Evolutionary conservation across 257 asterid species (phyloP), one percentile per base, ranked within the genome.

Genomic region (Anisodus acutangulus): DNA sequence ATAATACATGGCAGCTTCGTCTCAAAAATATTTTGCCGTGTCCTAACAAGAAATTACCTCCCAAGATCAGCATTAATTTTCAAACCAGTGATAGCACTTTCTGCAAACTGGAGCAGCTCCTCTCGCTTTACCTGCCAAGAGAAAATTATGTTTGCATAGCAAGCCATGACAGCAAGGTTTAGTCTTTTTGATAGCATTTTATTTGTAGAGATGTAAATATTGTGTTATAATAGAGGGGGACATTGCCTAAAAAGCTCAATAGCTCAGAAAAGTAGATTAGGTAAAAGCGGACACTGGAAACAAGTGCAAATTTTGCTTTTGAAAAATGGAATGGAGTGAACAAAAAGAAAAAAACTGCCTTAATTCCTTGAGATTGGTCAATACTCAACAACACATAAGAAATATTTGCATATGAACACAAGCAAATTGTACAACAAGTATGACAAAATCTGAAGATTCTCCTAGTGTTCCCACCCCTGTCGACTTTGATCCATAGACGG

Each of bases 41-140:
- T 22, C 26, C 70, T 59, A 47, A 63, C 12, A 51, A 76, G 81
- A 76, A 76, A 76, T 51, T 86, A 96, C 99, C 99, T 94, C 87
- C 90, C 90, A 68, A 91, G 82, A 72, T 92, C 98, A 49, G 97
- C 97, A 91, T 93, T 96, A 83, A 90, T 83, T 92, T 96, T 96
- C 92, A 96, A 85, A 62, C 99, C 99, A 83, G 98, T 94, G 83
- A 96, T 93, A 49, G 99, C 98, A 85, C 93, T 97, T 92, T 96
- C 99, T 39, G 95, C 95, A 88, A 96, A 96, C 90, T 93, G 98
- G 86, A 96, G 98, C 90, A 96, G 88, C 86, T 96, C 99, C 69
- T 96, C 99, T 87, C 97, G 88, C 91, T 96, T 96, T 88, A 93
- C 99, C 99, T 96, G 85, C 82, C 81, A 85, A 80, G 85, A 81